Evolutionary conservation across 768 basidiomycete genomes (phyloP).

Genomic region (Lenzites betulinus): DNA sequence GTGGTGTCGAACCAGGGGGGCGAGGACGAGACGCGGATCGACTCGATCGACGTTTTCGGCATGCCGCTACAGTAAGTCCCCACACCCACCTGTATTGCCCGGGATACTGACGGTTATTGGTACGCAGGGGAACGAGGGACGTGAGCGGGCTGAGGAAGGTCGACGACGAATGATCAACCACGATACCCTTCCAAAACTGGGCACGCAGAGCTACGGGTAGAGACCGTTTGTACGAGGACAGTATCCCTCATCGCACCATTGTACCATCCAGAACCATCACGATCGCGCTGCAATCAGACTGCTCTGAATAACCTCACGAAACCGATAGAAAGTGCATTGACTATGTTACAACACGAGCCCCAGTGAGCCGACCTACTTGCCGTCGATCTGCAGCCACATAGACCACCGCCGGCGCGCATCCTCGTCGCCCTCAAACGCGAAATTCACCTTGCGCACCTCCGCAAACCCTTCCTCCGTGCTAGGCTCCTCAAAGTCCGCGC

Average conservation of each 20-base stretch:
- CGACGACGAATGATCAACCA: constrained; percentile 23
- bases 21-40: constrained; percentile 66
- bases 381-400: constrained; percentile 84
- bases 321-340: background rate
- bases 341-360: background rate
- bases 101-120: background rate
- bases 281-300: too few relatives aligned
- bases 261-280: background rate
- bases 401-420: constrained; percentile 74
- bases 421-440: constrained; percentile 75
- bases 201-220: background rate
- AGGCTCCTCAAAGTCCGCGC: constrained; percentile 68
- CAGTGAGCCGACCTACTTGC: constrained; percentile 56
- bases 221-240: background rate
- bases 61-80: constrained; percentile 52
- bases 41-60: constrained; percentile 67
- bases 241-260: background rate
- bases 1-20: constrained; percentile 65
- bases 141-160: constrained; percentile 31
- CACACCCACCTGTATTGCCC: background rate
- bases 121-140: constrained; percentile 26
- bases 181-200: background rate
- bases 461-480: constrained; percentile 67
- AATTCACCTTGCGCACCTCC: constrained; percentile 77
- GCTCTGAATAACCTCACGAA: too few relatives aligned